A percentile compares a stretch with the other conserved stretches of the same genome.
Conservation (phyloP, 371 early-diverging fungal genomes). For the Actinomucor elegans region DNA sequence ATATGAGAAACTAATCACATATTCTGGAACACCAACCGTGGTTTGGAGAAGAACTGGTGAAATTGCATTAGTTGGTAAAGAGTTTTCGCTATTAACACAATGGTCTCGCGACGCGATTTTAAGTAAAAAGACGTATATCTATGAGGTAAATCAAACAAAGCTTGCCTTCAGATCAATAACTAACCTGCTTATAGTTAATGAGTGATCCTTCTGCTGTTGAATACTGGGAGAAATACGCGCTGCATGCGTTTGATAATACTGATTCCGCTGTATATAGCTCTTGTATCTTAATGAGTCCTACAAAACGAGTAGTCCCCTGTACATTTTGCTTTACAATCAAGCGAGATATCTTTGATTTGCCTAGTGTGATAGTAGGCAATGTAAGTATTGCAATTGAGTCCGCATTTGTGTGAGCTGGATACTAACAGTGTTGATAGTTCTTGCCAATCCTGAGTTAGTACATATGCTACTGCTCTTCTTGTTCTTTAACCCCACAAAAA, state of each 20-base stretch:
- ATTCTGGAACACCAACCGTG: slow-evolving; percentile 90
- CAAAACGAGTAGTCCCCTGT: slow-evolving; percentile 72
- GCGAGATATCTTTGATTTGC: slow-evolving; percentile 90
- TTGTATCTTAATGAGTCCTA: slow-evolving; percentile 72
- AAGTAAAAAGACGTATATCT: slow-evolving; percentile 72
- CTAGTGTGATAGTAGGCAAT: slow-evolving; percentile 82
- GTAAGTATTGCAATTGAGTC: too few relatives aligned
- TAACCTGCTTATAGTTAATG: slow-evolving; percentile 89
- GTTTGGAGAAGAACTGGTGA: slow-evolving; percentile 94
- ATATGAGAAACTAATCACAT: slow-evolving; percentile 85
- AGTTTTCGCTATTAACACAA: slow-evolving; percentile 83
- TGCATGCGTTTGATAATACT: slow-evolving; percentile 86
- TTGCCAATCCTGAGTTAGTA: slow-evolving; percentile 32
- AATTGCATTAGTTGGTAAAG: slow-evolving; percentile 87
- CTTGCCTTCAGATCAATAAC: too few relatives aligned
- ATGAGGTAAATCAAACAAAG: slow-evolving; percentile 65
- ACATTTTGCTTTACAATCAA: slow-evolving; percentile 92
- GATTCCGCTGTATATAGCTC: slow-evolving; percentile 82
- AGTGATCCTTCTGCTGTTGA: slow-evolving; percentile 84
- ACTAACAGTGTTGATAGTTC: slow-evolving; percentile 14
- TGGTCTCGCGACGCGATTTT: slow-evolving; percentile 80
- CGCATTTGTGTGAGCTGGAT: background rate
- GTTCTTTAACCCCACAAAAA: too few relatives aligned
- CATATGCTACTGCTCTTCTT: too few relatives aligned
- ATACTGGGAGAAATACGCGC: slow-evolving; percentile 91